Percentiles rank a stretch among this genome's conserved stretches.
Conservation (phyloP, 805 yeast species). For the Candida chauliodis region DNA sequence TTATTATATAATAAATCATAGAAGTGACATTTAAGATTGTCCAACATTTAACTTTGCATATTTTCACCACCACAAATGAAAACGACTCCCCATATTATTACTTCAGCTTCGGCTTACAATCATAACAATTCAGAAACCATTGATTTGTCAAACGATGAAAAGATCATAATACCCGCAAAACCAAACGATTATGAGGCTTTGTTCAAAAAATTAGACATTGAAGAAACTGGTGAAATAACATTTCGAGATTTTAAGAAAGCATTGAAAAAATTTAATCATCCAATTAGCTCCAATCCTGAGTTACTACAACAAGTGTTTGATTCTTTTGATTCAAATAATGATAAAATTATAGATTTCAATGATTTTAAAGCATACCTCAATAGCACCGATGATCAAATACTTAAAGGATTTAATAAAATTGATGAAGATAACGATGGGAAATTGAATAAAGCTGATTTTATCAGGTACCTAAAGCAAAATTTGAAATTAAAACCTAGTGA, state of each 20-base stretch:
- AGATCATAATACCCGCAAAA: constrained; percentile 6
- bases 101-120: constrained; percentile 5
- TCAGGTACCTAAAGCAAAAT: constrained; percentile 52
- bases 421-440: constrained; percentile 74
- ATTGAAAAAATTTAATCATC: constrained; percentile 51
- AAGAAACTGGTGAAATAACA: constrained; percentile 47
- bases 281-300: constrained; percentile 56
- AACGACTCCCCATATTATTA: background rate
- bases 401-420: constrained; percentile 60
- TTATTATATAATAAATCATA: too few relatives aligned
- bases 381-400: constrained; percentile 69
- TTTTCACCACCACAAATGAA: too few relatives aligned
- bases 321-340: constrained; percentile 57
- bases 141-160: background rate
- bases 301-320: constrained; percentile 56
- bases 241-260: constrained; percentile 47
- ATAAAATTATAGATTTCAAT: constrained; percentile 54
- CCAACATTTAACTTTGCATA: too few relatives aligned
- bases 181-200: constrained; percentile 29
- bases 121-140: background rate
- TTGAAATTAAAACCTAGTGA: constrained; percentile 53
- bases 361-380: constrained; percentile 65
- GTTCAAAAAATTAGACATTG: constrained; percentile 34
- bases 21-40: too few relatives aligned
- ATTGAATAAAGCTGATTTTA: constrained; percentile 62